Conservation (phyloP, 2,329 filamentous ascomycete genomes). For the Phialophora chinensis region DNA sequence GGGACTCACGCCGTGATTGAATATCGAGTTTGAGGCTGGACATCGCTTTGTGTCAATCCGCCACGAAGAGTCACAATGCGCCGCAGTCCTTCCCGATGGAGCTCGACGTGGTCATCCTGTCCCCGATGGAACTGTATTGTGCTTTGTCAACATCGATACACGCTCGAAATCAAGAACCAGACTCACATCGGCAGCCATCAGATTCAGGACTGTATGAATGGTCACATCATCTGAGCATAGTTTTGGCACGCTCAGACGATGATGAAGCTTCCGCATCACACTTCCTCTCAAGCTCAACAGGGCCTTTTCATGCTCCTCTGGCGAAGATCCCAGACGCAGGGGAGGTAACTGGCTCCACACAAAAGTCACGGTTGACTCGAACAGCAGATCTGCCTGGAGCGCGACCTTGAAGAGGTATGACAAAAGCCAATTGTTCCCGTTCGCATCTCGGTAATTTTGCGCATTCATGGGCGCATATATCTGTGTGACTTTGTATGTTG, state of each 20-base stretch:
- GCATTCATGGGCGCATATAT: constrained; percentile 7
- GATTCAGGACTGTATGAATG: constrained; percentile 13
- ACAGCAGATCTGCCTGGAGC: constrained; percentile 18
- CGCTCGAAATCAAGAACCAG: not conserved
- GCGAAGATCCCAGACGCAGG: not conserved
- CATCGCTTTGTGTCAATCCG: constrained; percentile 7
- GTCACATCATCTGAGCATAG: constrained; percentile 18
- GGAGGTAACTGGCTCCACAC: constrained; percentile 12
- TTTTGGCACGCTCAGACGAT: constrained; percentile 16
- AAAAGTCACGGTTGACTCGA: constrained; percentile 16
- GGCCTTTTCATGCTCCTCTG: constrained; percentile 9
- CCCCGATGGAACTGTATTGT: constrained; percentile 11
- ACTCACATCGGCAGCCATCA: constrained; percentile 23
- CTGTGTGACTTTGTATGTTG: constrained; percentile 10
- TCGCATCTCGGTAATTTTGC: constrained; percentile 5
- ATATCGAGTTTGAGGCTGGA: constrained; percentile 16
- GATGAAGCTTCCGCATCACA: constrained; percentile 19
- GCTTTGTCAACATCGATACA: not conserved
- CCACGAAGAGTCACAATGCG: constrained; percentile 18
- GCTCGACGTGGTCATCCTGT: constrained; percentile 18
- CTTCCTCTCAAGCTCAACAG: constrained; percentile 12
- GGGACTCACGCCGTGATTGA: constrained; percentile 18
- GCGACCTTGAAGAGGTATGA: constrained; percentile 16
- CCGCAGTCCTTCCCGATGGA: constrained; percentile 21
- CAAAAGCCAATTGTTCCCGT: constrained; percentile 13